These are phyloP conservation scores for Calocera viscosa DNA, from an alignment of 768 basidiomycete genomes.

Conservation along the genomic window DNA sequence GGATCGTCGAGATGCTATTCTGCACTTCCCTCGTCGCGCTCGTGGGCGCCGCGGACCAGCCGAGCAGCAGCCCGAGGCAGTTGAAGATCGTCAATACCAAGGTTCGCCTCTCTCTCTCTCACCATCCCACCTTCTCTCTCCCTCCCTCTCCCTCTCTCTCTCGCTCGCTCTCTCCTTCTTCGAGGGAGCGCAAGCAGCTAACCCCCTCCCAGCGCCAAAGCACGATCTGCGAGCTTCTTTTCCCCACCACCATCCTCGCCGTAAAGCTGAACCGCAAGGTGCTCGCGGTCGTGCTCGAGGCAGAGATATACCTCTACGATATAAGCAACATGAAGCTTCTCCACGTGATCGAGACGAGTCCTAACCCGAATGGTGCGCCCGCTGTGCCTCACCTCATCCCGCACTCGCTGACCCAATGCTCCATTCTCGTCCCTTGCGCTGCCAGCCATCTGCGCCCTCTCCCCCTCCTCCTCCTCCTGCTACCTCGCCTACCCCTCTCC, in stretches of 20 bases:
- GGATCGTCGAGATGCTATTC: slow-evolving; percentile 98
- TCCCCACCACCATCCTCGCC: slow-evolving; percentile 91
- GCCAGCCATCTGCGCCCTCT: slow-evolving; percentile 87
- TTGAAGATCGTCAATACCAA: slow-evolving; percentile 98
- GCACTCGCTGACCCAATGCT: background rate
- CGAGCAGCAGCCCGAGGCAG: slow-evolving; percentile 79
- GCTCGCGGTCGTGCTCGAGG: slow-evolving; percentile 87
- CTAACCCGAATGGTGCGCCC: slow-evolving; percentile 77
- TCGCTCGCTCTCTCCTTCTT: background rate
- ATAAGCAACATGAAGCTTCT: slow-evolving; percentile 96
- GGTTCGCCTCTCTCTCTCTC: slow-evolving; percentile 35
- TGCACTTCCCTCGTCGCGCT: slow-evolving; percentile 95
- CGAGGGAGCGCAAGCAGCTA: too few species aligned
- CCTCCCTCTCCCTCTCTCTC: background rate
- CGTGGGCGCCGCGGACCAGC: slow-evolving; percentile 89
- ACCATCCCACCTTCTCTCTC: background rate
- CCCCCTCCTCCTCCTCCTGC: slow-evolving; percentile 82
- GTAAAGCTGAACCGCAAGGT: slow-evolving; percentile 97
- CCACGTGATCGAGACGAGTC: slow-evolving; percentile 92
- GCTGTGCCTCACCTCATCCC: slow-evolving; percentile 14
- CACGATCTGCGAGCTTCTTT: slow-evolving; percentile 96
- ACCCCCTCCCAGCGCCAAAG: slow-evolving; percentile 78
- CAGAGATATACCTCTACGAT: slow-evolving; percentile 98
- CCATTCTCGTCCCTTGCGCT: background rate
- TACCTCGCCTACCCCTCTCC: slow-evolving; percentile 96